Conservation (phyloP, 2,329 filamentous ascomycete species). For the Fusarium setosum region DNA sequence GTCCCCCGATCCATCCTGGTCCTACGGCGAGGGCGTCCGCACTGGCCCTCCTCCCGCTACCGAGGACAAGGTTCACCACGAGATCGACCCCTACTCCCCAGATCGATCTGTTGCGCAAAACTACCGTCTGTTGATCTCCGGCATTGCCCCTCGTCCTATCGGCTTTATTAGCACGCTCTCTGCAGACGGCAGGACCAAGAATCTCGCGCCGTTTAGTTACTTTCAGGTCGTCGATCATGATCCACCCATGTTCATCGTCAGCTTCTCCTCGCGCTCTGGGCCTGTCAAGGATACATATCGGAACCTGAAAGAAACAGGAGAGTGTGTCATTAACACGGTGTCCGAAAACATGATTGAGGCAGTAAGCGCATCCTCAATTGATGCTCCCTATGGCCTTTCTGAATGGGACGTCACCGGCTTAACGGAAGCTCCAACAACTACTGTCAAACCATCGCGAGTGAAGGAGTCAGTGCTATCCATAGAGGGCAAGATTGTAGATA, state of each 20-base stretch:
- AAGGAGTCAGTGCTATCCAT: neutral
- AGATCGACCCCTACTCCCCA: conserved; percentile 81
- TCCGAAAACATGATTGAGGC: conserved; percentile 84
- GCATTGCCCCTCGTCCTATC: conserved; percentile 83
- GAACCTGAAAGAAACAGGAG: conserved; percentile 75
- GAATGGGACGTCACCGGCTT: neutral
- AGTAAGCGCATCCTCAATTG: conserved; percentile 79
- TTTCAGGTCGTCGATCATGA: conserved; percentile 84
- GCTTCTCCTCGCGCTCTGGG: conserved; percentile 56
- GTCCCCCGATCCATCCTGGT: conserved; percentile 60
- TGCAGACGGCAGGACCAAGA: conserved; percentile 69
- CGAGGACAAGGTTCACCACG: conserved; percentile 64
- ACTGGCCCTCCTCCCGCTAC: conserved; percentile 12
- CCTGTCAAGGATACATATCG: conserved; percentile 79
- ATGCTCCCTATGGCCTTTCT: conserved; percentile 72
- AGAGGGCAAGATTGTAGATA: neutral
- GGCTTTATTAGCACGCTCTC: conserved; percentile 66
- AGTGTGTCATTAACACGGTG: conserved; percentile 86
- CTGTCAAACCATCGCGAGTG: neutral
- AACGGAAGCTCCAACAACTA: neutral
- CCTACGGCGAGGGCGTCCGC: conserved; percentile 51
- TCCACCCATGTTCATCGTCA: conserved; percentile 79
- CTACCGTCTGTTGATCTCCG: conserved; percentile 87
- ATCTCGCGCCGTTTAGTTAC: conserved; percentile 86
- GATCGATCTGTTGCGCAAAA: conserved; percentile 77